These are phyloP conservation scores for Acrodontium crateriforme DNA, from an alignment of 2,329 filamentous ascomycete genomes.

Conservation along the genomic window DNA sequence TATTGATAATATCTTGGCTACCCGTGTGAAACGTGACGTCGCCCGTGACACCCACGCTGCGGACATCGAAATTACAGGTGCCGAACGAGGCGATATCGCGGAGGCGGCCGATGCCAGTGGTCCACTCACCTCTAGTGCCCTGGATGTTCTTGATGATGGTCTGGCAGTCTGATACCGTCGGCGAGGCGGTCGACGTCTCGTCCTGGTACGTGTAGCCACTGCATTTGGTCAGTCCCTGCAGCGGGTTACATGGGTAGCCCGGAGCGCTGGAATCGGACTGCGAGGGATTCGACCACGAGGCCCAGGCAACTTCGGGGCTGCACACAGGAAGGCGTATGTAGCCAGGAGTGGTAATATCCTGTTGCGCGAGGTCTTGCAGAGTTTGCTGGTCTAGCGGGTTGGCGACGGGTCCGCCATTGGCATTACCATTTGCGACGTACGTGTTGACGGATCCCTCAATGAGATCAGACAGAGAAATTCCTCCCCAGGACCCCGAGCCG, in stretches of 20 bases:
- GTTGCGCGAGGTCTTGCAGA: not conserved
- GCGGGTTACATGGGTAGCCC: not conserved
- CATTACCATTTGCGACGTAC: not conserved
- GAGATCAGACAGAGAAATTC: not conserved
- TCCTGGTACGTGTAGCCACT: too few relatives aligned
- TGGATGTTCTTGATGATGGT: not conserved
- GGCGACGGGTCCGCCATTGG: not conserved
- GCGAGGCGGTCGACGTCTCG: not conserved
- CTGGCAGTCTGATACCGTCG: not conserved
- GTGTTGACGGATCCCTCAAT: not conserved
- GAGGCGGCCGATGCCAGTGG: not conserved
- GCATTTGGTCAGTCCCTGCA: not conserved
- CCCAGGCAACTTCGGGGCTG: not conserved
- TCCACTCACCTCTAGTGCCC: not conserved
- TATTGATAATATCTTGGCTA: not conserved
- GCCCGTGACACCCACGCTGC: not conserved
- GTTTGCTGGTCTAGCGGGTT: not conserved
- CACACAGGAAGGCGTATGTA: conserved; percentile 1
- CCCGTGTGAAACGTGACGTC: not conserved
- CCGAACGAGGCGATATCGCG: not conserved
- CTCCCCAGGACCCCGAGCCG: too few relatives aligned
- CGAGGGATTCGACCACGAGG: not conserved
- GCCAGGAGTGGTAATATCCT: conserved; percentile 1
- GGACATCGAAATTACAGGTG: not conserved
- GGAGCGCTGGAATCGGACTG: not conserved